Evolutionary conservation across 805 yeast genomes (phyloP), one percentile per base, ranked within the genome.

Genomic region (Hanseniaspora singularis): DNA sequence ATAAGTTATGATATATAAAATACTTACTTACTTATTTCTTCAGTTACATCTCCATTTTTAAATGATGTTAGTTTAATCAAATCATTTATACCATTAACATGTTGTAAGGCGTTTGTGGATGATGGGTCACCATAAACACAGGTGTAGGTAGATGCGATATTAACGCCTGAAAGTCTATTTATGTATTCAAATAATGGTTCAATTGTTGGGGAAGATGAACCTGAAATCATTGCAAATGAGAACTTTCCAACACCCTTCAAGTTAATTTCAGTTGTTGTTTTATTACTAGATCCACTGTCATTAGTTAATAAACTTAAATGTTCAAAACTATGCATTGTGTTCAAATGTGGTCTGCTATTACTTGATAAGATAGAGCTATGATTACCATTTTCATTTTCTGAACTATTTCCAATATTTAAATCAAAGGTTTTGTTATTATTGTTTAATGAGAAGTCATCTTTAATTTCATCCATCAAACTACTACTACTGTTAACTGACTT

Each of bases 81-180:
- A 54, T 81, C 85, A 55, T 81, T 82, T 51, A 78, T 71, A 54
- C 92, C 92, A 50, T 71, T 70, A 22, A 80, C 74, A 38, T 76
- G 76, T 49, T 72, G 79, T 24, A 67, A 72, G 1, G 92, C 89
- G 40, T 72, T 70, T 0, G 81, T 74, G 23, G 71, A 67, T 3
- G 66, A 60, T 23, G 69, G 66, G 27, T 64, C 65, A 18, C 78
- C 80, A 50, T 74, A 72, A 5, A 81, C 79, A 33, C 82, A 76
- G 1, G 84, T 75, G 51, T 78, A 68, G 2, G 73, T 74, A 42
- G 70, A 60, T 3, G 64, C 64, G n/a, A 77, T 55, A 7, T 57
- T 58, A 1, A 62, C 60, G 3, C 60, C 61, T 7, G 57, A 55
- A 38, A 74, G 58, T 3, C 62, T 66, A 50, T 74, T 72, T 22